phyloP scores from a whole-genome alignment of 495 filamentous ascomycete genomes.

The Friedmanniomyces endolithicus region DNA sequence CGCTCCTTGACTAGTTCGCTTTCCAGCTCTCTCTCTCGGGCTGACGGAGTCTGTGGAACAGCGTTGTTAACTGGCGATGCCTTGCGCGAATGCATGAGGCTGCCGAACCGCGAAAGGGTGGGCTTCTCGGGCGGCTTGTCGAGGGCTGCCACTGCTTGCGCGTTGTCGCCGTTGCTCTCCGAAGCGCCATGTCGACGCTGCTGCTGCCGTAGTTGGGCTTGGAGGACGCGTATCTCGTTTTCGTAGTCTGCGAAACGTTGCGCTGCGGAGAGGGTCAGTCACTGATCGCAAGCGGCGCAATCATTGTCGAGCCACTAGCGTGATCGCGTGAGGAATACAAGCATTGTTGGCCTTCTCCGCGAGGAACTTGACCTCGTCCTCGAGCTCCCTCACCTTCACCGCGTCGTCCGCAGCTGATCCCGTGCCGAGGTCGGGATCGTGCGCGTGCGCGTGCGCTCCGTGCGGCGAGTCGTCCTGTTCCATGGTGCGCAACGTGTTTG shows the following conservation, averaged over 20 bases:
- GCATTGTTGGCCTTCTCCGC: conserved; percentile 67
- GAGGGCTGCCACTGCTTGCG: conserved; percentile 1
- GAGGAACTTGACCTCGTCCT: conserved; percentile 61
- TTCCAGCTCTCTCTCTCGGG: conserved; percentile 46
- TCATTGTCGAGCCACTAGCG: not conserved
- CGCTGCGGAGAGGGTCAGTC: not conserved
- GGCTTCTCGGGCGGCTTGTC: conserved; percentile 7
- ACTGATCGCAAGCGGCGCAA: not conserved
- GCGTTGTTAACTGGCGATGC: conserved; percentile 15
- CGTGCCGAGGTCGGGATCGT: conserved; percentile 13
- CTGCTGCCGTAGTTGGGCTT: conserved; percentile 27
- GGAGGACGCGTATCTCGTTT: conserved; percentile 64
- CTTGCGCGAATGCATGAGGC: conserved; percentile 11
- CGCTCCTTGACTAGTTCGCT: conserved; percentile 61
- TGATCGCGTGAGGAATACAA: conserved; percentile 36
- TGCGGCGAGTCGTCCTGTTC: not conserved
- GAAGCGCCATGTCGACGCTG: conserved; percentile 3
- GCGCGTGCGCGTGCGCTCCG: conserved; percentile 7
- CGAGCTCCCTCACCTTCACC: conserved; percentile 59
- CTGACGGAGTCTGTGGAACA: conserved; percentile 10
- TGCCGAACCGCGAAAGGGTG: conserved; percentile 10
- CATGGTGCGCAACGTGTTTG: conserved; percentile 1
- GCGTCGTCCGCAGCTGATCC: conserved; percentile 10
- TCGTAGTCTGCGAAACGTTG: conserved; percentile 79
- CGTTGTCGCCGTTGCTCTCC: not conserved